These are phyloP conservation scores for Eucalyptus tenuipes DNA, from an alignment of 345 rosid genomes.

Conservation along the genomic window DNA sequence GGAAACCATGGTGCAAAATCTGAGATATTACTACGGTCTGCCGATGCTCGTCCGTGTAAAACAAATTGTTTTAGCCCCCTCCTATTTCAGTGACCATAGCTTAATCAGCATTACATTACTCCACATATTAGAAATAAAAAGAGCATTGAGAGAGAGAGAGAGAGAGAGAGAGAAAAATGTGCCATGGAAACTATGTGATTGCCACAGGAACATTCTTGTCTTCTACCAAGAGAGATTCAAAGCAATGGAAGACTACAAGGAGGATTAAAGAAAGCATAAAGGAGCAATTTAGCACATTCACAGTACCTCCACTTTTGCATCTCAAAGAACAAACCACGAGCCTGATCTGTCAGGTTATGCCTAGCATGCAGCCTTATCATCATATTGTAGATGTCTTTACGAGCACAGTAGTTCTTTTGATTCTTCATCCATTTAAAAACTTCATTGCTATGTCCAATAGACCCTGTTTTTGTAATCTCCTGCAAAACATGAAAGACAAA, in stretches of 20 bases:
- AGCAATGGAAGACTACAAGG: not conserved
- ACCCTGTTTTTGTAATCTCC: conserved; percentile 74
- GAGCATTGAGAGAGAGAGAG: not conserved
- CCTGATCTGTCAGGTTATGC: conserved; percentile 63
- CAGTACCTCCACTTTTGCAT: conserved; percentile 88
- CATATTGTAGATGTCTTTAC: conserved; percentile 77
- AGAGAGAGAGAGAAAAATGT: not conserved
- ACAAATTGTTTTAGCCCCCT: not conserved
- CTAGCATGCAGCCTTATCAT: conserved; percentile 83
- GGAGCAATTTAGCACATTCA: not conserved
- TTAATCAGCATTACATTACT: not conserved
- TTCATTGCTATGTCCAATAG: conserved; percentile 46
- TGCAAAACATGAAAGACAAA: not conserved
- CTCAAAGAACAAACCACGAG: conserved; percentile 92
- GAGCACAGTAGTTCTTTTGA: conserved; percentile 76
- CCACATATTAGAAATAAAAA: not conserved
- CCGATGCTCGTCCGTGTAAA: rapidly evolving
- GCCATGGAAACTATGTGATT: not conserved
- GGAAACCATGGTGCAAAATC: not conserved
- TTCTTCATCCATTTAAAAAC: conserved; percentile 76
- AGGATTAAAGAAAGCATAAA: not conserved
- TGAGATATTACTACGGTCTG: not conserved
- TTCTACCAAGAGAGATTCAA: not conserved
- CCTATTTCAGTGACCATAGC: not conserved
- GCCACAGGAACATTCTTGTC: not conserved